Evolutionary conservation across 2,329 filamentous ascomycete species (phyloP).

Genomic region (Phaeosphaeria sp.): DNA sequence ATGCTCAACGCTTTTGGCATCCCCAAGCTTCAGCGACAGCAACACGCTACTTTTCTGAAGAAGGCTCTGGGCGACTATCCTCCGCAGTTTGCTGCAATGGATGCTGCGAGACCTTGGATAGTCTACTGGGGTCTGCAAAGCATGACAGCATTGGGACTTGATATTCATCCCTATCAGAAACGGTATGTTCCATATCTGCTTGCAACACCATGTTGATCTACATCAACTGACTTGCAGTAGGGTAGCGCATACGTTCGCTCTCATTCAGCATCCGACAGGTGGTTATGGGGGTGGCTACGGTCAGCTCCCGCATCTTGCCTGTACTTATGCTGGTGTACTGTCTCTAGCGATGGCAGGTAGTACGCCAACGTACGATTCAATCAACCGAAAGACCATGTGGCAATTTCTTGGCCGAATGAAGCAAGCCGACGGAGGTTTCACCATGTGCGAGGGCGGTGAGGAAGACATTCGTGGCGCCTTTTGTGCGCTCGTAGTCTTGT

Average conservation of each 20-base stretch:
- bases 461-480: slow-evolving; percentile 94
- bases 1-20: slow-evolving; percentile 74
- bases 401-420: slow-evolving; percentile 87
- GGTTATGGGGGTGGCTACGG: slow-evolving; percentile 95
- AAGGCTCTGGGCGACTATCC: slow-evolving; percentile 67
- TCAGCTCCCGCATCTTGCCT: slow-evolving; percentile 85
- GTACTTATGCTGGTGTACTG: slow-evolving; percentile 84
- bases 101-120: slow-evolving; percentile 91
- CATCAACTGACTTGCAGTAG: slow-evolving; percentile 43
- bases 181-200: slow-evolving; percentile 52
- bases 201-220: background rate
- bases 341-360: slow-evolving; percentile 80
- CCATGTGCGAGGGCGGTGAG: slow-evolving; percentile 84
- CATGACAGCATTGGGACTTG: slow-evolving; percentile 77
- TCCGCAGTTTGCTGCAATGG: slow-evolving; percentile 72
- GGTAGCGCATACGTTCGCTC: slow-evolving; percentile 74
- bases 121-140: slow-evolving; percentile 89
- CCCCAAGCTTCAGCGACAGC: slow-evolving; percentile 71
- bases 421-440: slow-evolving; percentile 87
- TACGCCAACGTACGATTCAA: slow-evolving; percentile 72
- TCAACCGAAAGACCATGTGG: slow-evolving; percentile 88
- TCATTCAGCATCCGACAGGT: slow-evolving; percentile 81
- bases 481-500: slow-evolving; percentile 85
- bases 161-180: slow-evolving; percentile 69
- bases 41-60: slow-evolving; percentile 67